Base-by-base conservation (phyloP, 2,329 filamentous ascomycete species). In the Acrocalymma vagum region DNA sequence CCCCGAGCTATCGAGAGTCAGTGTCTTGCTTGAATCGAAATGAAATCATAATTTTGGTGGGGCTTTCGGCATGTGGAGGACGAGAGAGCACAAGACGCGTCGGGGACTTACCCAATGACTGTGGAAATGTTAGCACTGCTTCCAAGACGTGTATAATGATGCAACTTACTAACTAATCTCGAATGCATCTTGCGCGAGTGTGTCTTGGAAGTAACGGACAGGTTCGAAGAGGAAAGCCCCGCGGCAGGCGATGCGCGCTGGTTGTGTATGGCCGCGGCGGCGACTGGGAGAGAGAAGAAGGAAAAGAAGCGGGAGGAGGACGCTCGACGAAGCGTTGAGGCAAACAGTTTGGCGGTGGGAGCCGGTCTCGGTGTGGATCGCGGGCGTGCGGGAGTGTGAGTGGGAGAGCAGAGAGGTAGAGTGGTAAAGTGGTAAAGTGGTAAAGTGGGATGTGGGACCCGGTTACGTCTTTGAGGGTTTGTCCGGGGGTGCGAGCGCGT, bases 281-380 rank as follows among this genome's bases (percentile, higher is more conserved):
- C 80, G 51, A 89, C 83, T 53, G 92, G 82, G 58, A 90, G 81
- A 62, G 83, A 79, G 62, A 86, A 78, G 71, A 86, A 83, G 60
- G 88, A 87, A 74, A 87, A 84, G 65, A 95, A 79, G 67, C 87
- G 74, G 47, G 74, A 70, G 49, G 71, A 71, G 60, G 78, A 72
- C 48, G 77, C 83, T 70, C 89, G 84, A 75, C 83, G 83, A 61
- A 93, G 84, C 55, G 82, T 78, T 72, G 86, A 90, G 78, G 90
- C 90, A 81, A 95, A 96, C 93, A 96, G 82, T 79, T 92, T 96
- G 89, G 76, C 86, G 84, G 79, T 78, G 67, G 56, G 51, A 47
- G 53, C 50, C 53, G 50, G 40, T 37, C 35, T 57, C 45, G 62
- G 58, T 58, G 51, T 45, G 49, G 45, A 48, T 37, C 17, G 46